Base-by-base conservation (phyloP, 2,329 filamentous ascomycete genomes). In the Fusarium sp. region DNA sequence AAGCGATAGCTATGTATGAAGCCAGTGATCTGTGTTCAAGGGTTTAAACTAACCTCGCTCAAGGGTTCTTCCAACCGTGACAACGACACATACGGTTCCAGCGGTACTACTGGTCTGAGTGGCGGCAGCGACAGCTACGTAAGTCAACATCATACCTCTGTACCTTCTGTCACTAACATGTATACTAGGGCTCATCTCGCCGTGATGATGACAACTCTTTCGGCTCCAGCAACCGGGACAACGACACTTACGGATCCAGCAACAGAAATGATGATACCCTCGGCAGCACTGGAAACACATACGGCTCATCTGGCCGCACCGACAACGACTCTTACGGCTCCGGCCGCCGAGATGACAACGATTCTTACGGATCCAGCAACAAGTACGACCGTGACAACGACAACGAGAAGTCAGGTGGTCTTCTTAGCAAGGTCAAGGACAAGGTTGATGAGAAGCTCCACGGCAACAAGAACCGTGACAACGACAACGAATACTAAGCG, bases 361-460 rank as follows among this genome's bases (percentile, higher is more conserved):
- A 52, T 23, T 48, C 51, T 2, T 57, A 56, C 4, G 62, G 61
- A 4, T 64, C 61, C 3, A 38, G 44, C 17, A 28, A 63, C 40
- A 56, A 51, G 3, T 67, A 67, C 20, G 63, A 34, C 7, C 44
- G 44, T 11, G 32, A 60, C 21, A 34, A 59, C 8, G 43, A 60
- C 30, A 57, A 67, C 36, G 53, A 65, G 8, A 67, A 68, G 44
- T 70, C 71, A 15, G 82, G 85, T 72, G 85, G 83, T 49, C 82
- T 81, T 17, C 52, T 86, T 21, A 86, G 86, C 45, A 88, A 86
- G 77, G 56, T 89, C 23, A 78, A 89, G 75, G 85, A 89, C 77
- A 88, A 87, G 80, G 83, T 82, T 7, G 85, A 86, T 10, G 74
- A 77, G 14, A 69, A 84, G 48, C 68, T 89, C 63, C 76, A 82